Percentiles rank a stretch among this genome's conserved stretches.
These are phyloP conservation scores for Pestalotiopsis sp. DNA, from an alignment of 2,329 filamentous ascomycete species.

Conservation along the genomic window DNA sequence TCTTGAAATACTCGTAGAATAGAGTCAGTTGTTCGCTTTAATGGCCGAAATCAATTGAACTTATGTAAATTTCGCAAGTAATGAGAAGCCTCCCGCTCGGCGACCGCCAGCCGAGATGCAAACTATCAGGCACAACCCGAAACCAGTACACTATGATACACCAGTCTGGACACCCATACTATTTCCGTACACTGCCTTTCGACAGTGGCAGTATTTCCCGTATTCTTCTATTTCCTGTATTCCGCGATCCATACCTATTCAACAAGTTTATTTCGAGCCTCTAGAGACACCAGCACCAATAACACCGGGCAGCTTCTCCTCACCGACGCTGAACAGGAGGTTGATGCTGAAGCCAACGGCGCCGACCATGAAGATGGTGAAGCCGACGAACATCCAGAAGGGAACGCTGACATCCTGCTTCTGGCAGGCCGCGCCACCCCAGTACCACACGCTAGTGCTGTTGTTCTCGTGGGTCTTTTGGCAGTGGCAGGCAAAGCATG, in stretches of 20 bases:
- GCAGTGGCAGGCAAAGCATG: slow-evolving; percentile 83
- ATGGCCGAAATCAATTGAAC: neutral
- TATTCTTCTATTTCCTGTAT: neutral
- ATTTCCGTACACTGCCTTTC: neutral
- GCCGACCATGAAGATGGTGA: slow-evolving; percentile 70
- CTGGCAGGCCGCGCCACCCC: slow-evolving; percentile 85
- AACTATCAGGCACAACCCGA: neutral
- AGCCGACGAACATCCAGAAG: slow-evolving; percentile 84
- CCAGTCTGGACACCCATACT: slow-evolving; percentile 9
- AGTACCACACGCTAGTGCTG: slow-evolving; percentile 63
- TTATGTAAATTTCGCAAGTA: slow-evolving; percentile 5
- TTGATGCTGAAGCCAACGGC: slow-evolving; percentile 73
- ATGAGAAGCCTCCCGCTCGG: neutral
- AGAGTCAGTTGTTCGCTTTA: neutral
- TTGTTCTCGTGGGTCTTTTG: slow-evolving; percentile 54
- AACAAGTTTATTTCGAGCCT: slow-evolving; percentile 55
- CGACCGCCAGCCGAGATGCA: neutral
- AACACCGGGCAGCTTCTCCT: slow-evolving; percentile 87
- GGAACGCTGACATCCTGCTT: slow-evolving; percentile 88
- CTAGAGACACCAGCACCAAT: slow-evolving; percentile 90
- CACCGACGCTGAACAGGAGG: slow-evolving; percentile 80
- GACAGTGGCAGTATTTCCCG: neutral
- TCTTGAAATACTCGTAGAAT: neutral
- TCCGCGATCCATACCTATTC: neutral
- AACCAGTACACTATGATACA: slow-evolving; percentile 18